These are phyloP conservation scores for Scolecobasidium constrictum DNA, from an alignment of 2,329 filamentous ascomycete species.

Conservation along the genomic window DNA sequence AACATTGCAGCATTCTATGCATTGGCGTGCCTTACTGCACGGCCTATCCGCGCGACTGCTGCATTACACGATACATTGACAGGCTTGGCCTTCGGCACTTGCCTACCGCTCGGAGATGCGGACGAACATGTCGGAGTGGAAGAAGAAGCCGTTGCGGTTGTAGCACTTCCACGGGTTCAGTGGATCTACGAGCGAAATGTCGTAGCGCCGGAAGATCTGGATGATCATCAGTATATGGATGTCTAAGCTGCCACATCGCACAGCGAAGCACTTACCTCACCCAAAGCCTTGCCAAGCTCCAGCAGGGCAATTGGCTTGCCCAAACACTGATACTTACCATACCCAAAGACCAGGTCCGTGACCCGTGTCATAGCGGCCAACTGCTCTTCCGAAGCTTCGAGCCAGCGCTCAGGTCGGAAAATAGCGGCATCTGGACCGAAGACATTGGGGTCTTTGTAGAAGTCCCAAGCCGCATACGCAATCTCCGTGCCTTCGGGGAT, in stretches of 20 bases:
- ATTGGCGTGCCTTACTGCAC: no score
- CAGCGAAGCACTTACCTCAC: slow-evolving; percentile 26
- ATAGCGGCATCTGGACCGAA: slow-evolving; percentile 27
- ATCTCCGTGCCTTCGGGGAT: slow-evolving; percentile 8
- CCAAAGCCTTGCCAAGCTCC: slow-evolving; percentile 27
- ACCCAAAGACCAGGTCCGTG: slow-evolving; percentile 24
- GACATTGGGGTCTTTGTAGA: slow-evolving; percentile 1
- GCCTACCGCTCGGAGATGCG: slow-evolving; percentile 3
- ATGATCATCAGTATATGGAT: neutral
- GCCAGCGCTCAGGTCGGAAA: slow-evolving; percentile 41
- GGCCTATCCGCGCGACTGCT: no score
- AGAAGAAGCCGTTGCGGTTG: slow-evolving; percentile 9
- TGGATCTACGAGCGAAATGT: slow-evolving; percentile 5
- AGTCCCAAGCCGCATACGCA: slow-evolving; percentile 28
- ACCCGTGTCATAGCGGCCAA: neutral
- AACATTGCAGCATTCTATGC: no score
- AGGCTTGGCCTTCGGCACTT: no score
- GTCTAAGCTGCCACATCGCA: no score
- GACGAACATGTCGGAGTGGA: slow-evolving; percentile 8
- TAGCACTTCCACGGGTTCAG: slow-evolving; percentile 7
- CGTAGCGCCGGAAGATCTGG: slow-evolving; percentile 8
- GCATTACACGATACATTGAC: no score
- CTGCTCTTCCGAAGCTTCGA: slow-evolving; percentile 21
- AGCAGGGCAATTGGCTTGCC: slow-evolving; percentile 23
- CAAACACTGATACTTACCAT: slow-evolving; percentile 24